Evolutionary conservation across 2,329 filamentous ascomycete genomes (phyloP).

Genomic region (Ceratocystis huliohia): DNA sequence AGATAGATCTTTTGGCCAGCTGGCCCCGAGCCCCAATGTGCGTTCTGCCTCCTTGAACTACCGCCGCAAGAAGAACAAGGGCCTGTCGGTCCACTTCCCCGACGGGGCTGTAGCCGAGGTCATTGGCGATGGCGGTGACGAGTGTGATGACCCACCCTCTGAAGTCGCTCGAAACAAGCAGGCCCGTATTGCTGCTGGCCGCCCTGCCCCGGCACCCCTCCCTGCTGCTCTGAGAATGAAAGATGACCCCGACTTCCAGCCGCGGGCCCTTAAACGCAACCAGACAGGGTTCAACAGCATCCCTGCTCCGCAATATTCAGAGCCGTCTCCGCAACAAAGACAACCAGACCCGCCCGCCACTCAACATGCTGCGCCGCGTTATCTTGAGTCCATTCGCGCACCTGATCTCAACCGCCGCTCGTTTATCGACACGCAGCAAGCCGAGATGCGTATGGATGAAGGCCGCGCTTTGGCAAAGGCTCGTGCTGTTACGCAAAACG

Average conservation of each 20-base stretch:
- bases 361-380: conserved; percentile 27
- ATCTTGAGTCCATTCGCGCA: conserved; percentile 31
- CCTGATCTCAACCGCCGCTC: conserved; percentile 44
- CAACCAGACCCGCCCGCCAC: conserved; percentile 23
- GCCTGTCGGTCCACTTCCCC: conserved; percentile 61
- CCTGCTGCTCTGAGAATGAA: conserved; percentile 21
- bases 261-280: conserved; percentile 42
- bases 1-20: conserved; percentile 32
- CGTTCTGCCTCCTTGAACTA: conserved; percentile 26
- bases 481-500: conserved; percentile 8
- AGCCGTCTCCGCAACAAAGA: conserved; percentile 25
- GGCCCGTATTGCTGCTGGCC: conserved; percentile 26
- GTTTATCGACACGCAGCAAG: conserved; percentile 46
- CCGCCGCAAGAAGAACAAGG: conserved; percentile 45
- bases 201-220: conserved; percentile 15
- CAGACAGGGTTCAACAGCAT: conserved; percentile 40
- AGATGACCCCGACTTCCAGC: conserved; percentile 36
- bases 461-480: conserved; percentile 46
- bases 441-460: conserved; percentile 49
- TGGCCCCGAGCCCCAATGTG: conserved; percentile 33
- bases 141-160: conserved; percentile 57
- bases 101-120: conserved; percentile 55
- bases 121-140: conserved; percentile 86
- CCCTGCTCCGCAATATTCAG: neutral
- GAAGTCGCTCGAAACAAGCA: conserved; percentile 53